These are phyloP conservation scores for Aspergillus heteromorphus DNA, from an alignment of 495 filamentous ascomycete genomes.

Conservation along the genomic window DNA sequence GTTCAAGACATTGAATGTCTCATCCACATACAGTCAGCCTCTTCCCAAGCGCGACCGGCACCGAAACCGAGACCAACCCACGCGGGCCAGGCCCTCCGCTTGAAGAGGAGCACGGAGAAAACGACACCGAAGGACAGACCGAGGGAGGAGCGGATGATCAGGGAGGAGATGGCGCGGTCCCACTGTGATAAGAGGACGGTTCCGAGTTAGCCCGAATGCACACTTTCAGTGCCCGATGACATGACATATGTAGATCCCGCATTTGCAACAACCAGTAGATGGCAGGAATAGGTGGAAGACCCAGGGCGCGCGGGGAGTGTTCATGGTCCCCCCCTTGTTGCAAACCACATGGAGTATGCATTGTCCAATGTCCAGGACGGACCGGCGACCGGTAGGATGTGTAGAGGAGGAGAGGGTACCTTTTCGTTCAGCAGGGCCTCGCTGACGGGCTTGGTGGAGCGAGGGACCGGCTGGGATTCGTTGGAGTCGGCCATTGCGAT, in stretches of 20 bases:
- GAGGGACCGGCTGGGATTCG: constrained; percentile 43
- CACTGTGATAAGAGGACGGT: constrained; percentile 60
- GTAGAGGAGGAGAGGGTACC: constrained; percentile 45
- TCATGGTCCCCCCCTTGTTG: neutral
- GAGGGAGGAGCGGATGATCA: constrained; percentile 90
- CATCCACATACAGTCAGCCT: constrained; percentile 52
- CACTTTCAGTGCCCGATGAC: neutral
- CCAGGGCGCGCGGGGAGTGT: neutral
- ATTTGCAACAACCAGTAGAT: too few species aligned
- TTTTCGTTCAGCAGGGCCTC: constrained; percentile 94
- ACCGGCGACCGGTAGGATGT: neutral
- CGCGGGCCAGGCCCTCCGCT: constrained; percentile 92
- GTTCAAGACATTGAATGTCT: neutral
- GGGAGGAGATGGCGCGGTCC: constrained; percentile 94
- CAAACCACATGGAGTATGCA: neutral
- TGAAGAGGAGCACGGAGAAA: constrained; percentile 97
- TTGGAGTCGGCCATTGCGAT: constrained; percentile 53
- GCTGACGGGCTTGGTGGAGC: constrained; percentile 72
- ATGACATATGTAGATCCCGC: neutral
- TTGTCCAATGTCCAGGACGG: neutral
- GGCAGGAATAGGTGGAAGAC: too few species aligned
- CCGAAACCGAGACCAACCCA: constrained; percentile 91
- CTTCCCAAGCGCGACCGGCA: constrained; percentile 92
- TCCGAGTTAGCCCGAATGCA: constrained; percentile 5
- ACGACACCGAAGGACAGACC: constrained; percentile 94